Evolutionary conservation across 2,329 filamentous ascomycete species (phyloP), one percentile per base, ranked within the genome.

Genomic region (Oidium heveae): DNA sequence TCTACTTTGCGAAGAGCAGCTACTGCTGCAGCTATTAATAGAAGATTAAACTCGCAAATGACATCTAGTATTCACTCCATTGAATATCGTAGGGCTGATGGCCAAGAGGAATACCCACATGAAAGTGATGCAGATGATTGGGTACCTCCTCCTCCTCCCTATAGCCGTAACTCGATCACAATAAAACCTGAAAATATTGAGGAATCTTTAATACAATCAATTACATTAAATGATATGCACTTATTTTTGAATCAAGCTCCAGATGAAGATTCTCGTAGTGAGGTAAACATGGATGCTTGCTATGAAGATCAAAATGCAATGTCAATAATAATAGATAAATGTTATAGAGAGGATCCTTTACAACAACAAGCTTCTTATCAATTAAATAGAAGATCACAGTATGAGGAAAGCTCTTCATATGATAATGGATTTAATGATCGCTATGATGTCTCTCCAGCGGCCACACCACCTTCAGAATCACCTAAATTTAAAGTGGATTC

Each of bases 51-150:
- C 59, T 78, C 77, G 59, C 69, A 73, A 52, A 69, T 76, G 43
- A 67, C 74, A 54, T 69, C 74, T 60, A 68, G 71, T 60, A 69
- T 77, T 1, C 72, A 68, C 41, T 72, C 79, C 49, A 69, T 80
- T 60, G 43, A 46, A 46, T 84, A 82, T 63, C 75, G 79, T 47
- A 75, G 81, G 49, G 80, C 82, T 15, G 80, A 85, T 66, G 79
- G 80, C 7, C 73, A 80, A 44, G 72, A 76, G 44, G 82, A 88
- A 61, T 74, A 86, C 60, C 85, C 85, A 4, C 84, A 91, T 65
- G 85, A 91, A 66, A 89, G 84, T 58, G 85, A 91, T 64, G 84
- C 85, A 4, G 86, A 91, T 62, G 86, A 88, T 61, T 93, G 86
- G 86, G 82, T 87, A 4, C 84, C 85, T 5, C 86, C 86, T 5